Evolutionary conservation across 2,329 filamentous ascomycete species (phyloP), one percentile per base, ranked within the genome.

Genomic region (Colletotrichum tropicale): DNA sequence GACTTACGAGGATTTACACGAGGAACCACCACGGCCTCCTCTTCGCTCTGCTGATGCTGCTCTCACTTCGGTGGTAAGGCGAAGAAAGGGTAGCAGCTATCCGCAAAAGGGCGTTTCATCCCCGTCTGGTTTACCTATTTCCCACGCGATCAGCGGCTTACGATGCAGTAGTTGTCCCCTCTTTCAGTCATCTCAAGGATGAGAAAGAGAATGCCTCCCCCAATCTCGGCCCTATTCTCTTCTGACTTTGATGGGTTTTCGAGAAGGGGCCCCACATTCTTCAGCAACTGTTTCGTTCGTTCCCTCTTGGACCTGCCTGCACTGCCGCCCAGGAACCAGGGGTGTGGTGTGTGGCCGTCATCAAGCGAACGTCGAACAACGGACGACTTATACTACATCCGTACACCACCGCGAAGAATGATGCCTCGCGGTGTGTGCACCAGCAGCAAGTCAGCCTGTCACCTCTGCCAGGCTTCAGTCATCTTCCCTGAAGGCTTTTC

Each of bases 221-320:
- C n/a, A 15, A 60, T 70, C 52, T 75, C 70, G 73, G 70, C 70
- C 70, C 64, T 65, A 67, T 58, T 73, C 10, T 48, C 24, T 38
- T 56, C 30, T 48, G 52, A 32, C 38, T n/a, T 52, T 21, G 61
- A 32, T 43, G 52, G 56, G 7, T 26, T 55, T 48, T 32, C 43
- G 55, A 67, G 24, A n/a, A 21, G 43, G 26, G 34, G 61, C 64
- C 52, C 73, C 70, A 75, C 73, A 75, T 68, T 73, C 73, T 75
- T 68, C 73, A 75, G 43, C 61, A 48, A 16, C 28, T 43, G 64
- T 68, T 64, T 64, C 28, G 38, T 68, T 73, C 73, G 65, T 38
- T 68, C 32, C 15, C 61, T 30, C 60, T 34, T 30, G 52, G 18
- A 28, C n/a, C 32, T 43, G 26, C 43, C 34, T 70, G 43, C 66